Evolutionary conservation across 176 grass and related monocot species (phyloP).

Genomic region (Elymus sibiricus): DNA sequence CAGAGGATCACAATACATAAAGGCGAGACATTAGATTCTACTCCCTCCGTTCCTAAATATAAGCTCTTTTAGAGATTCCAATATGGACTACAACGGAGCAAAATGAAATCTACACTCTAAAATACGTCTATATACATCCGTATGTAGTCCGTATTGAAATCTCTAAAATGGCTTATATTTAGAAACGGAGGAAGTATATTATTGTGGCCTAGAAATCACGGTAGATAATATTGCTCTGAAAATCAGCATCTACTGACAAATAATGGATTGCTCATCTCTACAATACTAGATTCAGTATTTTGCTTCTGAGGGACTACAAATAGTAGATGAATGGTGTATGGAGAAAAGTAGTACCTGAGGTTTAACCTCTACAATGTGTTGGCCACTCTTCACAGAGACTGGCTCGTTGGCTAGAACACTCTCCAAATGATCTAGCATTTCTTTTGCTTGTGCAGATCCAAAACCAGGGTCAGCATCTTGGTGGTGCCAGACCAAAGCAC

Average conservation of each 20-base stretch:
- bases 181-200: neutral
- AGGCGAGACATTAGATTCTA: neutral
- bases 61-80: too few relatives aligned
- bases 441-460: conserved; percentile 52
- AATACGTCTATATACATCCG: too few relatives aligned
- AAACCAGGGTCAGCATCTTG: conserved; percentile 60
- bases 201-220: neutral
- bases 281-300: neutral
- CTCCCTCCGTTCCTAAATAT: too few relatives aligned
- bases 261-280: neutral
- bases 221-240: neutral
- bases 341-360: conserved; percentile 37
- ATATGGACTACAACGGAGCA: too few relatives aligned
- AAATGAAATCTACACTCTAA: too few relatives aligned
- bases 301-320: neutral
- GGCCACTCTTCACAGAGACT: conserved; percentile 45
- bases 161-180: too few relatives aligned
- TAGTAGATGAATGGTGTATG: neutral
- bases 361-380: conserved; percentile 51
- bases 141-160: too few relatives aligned
- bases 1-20: neutral
- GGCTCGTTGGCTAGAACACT: conserved; percentile 38
- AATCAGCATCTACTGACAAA: neutral
- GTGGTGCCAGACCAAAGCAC: conserved; percentile 73
- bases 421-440: conserved; percentile 46